Conservation (phyloP, 306 rosid genomes). For the Chamaecrista fasciculata region DNA sequence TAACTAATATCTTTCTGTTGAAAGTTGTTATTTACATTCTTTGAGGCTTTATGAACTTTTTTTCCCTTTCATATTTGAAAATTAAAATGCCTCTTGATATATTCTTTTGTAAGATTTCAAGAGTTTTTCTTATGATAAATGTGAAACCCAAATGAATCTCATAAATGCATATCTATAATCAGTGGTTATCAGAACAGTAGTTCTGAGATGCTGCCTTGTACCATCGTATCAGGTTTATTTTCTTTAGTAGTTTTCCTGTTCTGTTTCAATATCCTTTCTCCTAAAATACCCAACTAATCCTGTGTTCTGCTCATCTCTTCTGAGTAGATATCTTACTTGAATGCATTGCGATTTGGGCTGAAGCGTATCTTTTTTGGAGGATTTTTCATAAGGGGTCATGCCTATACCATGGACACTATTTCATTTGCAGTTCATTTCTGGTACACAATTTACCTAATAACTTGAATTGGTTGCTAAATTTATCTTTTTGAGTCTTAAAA, state of each 20-base stretch:
- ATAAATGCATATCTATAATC: slow-evolving; percentile 1
- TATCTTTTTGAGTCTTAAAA: background rate
- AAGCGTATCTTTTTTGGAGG: slow-evolving; percentile 98
- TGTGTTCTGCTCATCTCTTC: slow-evolving; percentile 23
- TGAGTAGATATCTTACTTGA: slow-evolving; percentile 80
- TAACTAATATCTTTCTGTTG: background rate
- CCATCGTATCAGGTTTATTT: slow-evolving; percentile 14
- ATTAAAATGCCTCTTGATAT: background rate
- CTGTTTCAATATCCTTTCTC: slow-evolving; percentile 17
- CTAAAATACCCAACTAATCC: slow-evolving; percentile 14
- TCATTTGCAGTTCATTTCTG: slow-evolving; percentile 95
- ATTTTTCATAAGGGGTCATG: slow-evolving; percentile 98
- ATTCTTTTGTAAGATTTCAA: background rate
- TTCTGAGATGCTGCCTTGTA: slow-evolving; percentile 7
- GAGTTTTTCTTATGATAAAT: slow-evolving; percentile 4
- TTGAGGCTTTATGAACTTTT: background rate
- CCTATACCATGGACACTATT: slow-evolving; percentile 98
- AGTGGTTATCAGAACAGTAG: slow-evolving; percentile 3
- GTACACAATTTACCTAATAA: slow-evolving; percentile 37
- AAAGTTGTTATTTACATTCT: background rate
- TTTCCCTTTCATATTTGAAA: background rate
- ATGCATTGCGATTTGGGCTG: slow-evolving; percentile 80
- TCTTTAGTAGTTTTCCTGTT: slow-evolving; percentile 14
- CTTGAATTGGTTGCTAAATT: background rate
- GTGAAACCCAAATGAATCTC: slow-evolving; percentile 12